Conservation (phyloP, 1,284 basidiomycete genomes). For the Pterulicium gracile region DNA sequence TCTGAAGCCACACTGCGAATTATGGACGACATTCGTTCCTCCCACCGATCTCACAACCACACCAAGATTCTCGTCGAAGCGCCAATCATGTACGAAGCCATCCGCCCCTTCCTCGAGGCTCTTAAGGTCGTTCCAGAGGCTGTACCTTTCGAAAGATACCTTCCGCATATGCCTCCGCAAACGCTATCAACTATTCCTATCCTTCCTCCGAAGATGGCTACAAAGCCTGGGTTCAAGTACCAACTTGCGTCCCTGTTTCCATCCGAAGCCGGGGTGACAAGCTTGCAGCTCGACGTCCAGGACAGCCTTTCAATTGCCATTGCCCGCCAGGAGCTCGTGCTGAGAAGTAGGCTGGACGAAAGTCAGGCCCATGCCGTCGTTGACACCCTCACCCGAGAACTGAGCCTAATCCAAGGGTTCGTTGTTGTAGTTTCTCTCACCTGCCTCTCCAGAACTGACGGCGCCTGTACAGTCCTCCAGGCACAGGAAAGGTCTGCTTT, state of each 20-base stretch:
- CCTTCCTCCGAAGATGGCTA: conserved; percentile 37
- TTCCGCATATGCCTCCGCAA: conserved; percentile 27
- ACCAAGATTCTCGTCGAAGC: conserved; percentile 37
- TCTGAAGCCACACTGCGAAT: conserved; percentile 32
- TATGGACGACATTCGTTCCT: conserved; percentile 22
- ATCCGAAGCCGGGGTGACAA: conserved; percentile 17
- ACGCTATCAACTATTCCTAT: conserved; percentile 23
- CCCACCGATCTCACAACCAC: conserved; percentile 10
- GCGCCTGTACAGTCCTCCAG: conserved; percentile 43
- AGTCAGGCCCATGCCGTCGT: conserved; percentile 63
- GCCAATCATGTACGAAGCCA: conserved; percentile 47
- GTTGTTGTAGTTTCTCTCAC: conserved; percentile 12
- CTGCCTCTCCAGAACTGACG: conserved; percentile 4
- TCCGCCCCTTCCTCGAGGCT: conserved; percentile 51
- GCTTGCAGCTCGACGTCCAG: conserved; percentile 22
- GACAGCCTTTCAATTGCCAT: conserved; percentile 25
- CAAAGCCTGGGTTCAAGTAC: conserved; percentile 34
- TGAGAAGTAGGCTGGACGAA: conserved; percentile 42
- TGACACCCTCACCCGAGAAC: conserved; percentile 44
- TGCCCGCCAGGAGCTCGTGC: conserved; percentile 30
- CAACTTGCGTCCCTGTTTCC: conserved; percentile 34
- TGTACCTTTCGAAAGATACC: conserved; percentile 43
- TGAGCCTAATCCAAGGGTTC: conserved; percentile 63
- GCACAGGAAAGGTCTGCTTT: conserved; percentile 54
- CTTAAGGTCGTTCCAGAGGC: conserved; percentile 36